Conservation (phyloP, 139 green algal species). For the Picochlorum costavermella region DNA sequence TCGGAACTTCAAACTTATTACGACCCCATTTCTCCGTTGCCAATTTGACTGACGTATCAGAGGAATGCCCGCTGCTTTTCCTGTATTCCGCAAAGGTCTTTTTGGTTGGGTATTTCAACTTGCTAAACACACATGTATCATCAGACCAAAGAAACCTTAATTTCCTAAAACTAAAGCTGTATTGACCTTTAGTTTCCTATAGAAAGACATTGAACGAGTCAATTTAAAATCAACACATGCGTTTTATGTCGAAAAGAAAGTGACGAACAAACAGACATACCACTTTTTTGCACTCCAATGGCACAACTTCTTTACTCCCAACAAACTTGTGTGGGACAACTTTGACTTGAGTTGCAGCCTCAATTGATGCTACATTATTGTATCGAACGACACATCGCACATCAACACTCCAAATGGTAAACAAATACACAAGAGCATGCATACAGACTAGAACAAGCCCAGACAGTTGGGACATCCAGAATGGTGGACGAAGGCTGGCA, state of each 20-base stretch:
- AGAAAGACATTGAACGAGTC: no score
- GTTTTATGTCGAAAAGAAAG: no score
- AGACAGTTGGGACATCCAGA: background rate
- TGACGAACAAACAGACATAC: no score
- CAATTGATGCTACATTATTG: background rate
- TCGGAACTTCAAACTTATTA: constrained; percentile 65
- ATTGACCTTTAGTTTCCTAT: constrained; percentile 20
- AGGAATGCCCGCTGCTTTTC: constrained; percentile 33
- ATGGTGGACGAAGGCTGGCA: background rate
- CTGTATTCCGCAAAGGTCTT: constrained; percentile 48
- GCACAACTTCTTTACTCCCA: constrained; percentile 52
- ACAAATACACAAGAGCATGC: constrained; percentile 22
- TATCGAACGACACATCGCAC: constrained; percentile 13
- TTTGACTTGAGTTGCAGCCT: constrained; percentile 30
- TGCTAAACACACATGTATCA: constrained; percentile 41
- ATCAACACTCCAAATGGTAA: constrained; percentile 27
- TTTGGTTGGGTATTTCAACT: constrained; percentile 58
- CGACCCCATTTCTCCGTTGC: constrained; percentile 55
- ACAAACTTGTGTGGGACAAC: constrained; percentile 55
- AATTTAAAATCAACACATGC: no score
- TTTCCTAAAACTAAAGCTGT: constrained; percentile 71
- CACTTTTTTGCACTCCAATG: constrained; percentile 31
- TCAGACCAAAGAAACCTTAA: constrained; percentile 61
- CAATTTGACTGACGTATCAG: constrained; percentile 27
- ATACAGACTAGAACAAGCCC: background rate